A percentile compares a stretch with the other conserved stretches of the same genome.
phyloP scores from a whole-genome alignment of 495 filamentous ascomycete species.

The Daldinia loculata region DNA sequence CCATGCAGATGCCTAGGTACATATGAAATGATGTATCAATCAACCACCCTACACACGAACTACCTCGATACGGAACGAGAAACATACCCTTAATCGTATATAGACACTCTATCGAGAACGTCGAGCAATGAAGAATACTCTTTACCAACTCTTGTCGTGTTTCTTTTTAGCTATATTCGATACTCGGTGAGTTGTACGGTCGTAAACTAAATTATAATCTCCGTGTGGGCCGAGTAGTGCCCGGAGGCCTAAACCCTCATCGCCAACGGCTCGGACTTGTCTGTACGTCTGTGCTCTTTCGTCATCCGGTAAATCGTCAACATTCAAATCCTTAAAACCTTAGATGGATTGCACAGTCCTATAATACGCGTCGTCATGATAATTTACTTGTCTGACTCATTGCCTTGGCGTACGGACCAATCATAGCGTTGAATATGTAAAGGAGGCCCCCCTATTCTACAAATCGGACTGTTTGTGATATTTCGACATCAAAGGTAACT shows the following conservation, averaged over 20 bases:
- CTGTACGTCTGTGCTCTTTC: neutral
- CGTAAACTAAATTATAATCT: neutral
- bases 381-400: neutral
- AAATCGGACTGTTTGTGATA: neutral
- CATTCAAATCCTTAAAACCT: neutral
- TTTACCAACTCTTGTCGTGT: neutral
- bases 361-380: neutral
- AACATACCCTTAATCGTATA: no score
- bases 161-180: neutral
- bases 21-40: no score
- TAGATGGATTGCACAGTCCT: neutral
- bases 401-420: neutral
- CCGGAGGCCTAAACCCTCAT: neutral
- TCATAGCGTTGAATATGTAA: neutral
- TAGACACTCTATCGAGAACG: neutral
- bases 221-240: neutral
- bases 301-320: neutral
- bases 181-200: neutral
- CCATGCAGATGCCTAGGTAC: neutral
- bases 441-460: no score
- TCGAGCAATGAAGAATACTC: neutral
- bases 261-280: neutral
- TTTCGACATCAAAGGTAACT: neutral
- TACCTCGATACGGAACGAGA: no score
- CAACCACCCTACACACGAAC: no score